Evolutionary conservation across 805 yeast species (phyloP), one percentile per base, ranked within the genome.

Genomic region (Lipomyces chichibuensis): DNA sequence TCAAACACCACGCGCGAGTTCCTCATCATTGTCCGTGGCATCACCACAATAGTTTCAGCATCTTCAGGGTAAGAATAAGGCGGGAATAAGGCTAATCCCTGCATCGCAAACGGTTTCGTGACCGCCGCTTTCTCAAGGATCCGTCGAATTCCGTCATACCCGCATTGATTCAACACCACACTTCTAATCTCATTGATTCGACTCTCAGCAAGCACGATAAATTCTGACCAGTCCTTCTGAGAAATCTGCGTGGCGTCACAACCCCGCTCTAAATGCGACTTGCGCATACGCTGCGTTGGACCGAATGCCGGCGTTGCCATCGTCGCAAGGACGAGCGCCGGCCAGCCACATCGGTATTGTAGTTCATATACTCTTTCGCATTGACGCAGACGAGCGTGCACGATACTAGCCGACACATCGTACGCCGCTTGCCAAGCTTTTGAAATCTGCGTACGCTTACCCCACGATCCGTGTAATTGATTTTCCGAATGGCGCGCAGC

Each of bases 291-390:
- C 33, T 69, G 69, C 0, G 73, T 63, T 8, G 71, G 70, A 23
- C 73, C 73, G 14, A 69, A 57, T 8, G 69, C 70, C n/a, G 70
- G 71, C 5, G 67, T 71, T 2, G 73, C 73, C 66, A 71, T 53
- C 35, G 73, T 63, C 32, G 73, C 73, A 13, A 71, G 65, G 11
- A 71, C 72, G n/a, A 71, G 64, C 29, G 68, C 69, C 2, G 73
- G 73, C 73, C 73, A 71, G 3, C 73, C 73, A 13, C 72, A 70
- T n/a, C 67, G 63, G 39, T 65, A 62, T 37, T 71, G 73, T n/a
- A 71, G 23, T 39, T 71, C 69, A 56, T 65, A 69, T 14, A 71
- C 73, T 13, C 73, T 60, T 32, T 69, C 70, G 25, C 73, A 70
- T 43, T 71, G 73, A 2, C 73, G 59, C 25, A 70, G 59, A 7